Percentiles rank a stretch among this genome's conserved stretches.
phyloP scores from a whole-genome alignment of 768 basidiomycete genomes.

The Lentinula boryana region DNA sequence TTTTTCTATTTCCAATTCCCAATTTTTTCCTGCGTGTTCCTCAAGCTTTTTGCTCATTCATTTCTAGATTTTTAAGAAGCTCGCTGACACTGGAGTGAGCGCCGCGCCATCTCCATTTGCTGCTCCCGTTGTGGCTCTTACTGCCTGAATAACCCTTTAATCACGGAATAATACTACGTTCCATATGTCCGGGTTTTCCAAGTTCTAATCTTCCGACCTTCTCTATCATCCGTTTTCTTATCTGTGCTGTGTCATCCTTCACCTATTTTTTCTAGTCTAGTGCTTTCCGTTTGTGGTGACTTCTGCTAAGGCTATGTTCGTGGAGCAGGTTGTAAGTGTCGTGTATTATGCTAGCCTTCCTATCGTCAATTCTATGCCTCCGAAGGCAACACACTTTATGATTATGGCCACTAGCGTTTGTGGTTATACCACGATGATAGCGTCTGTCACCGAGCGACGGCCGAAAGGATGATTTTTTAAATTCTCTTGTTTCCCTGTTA shows the following conservation, averaged over 20 bases:
- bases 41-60: slow-evolving; percentile 1
- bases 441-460: not conserved
- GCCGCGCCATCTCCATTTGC: slow-evolving; percentile 28
- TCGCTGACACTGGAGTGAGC: slow-evolving; percentile 30
- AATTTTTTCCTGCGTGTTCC: not conserved
- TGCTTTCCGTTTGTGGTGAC: not conserved
- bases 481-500: not conserved
- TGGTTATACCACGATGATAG: too few species aligned
- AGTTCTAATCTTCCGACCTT: not conserved
- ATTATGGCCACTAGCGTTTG: not conserved
- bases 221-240: not conserved
- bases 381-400: not conserved
- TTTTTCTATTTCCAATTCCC: not conserved
- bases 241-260: not conserved
- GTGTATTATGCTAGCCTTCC: not conserved
- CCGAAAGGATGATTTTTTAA: not conserved
- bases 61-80: slow-evolving; percentile 41
- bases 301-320: not conserved
- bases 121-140: slow-evolving; percentile 25
- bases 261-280: not conserved
- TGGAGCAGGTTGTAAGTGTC: not conserved
- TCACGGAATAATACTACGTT: not conserved
- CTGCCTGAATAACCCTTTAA: not conserved
- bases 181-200: not conserved
- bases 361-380: not conserved